Evolutionary conservation across 768 basidiomycete genomes (phyloP), one percentile per base, ranked within the genome.

Genomic region (Pleurotus giganteus): DNA sequence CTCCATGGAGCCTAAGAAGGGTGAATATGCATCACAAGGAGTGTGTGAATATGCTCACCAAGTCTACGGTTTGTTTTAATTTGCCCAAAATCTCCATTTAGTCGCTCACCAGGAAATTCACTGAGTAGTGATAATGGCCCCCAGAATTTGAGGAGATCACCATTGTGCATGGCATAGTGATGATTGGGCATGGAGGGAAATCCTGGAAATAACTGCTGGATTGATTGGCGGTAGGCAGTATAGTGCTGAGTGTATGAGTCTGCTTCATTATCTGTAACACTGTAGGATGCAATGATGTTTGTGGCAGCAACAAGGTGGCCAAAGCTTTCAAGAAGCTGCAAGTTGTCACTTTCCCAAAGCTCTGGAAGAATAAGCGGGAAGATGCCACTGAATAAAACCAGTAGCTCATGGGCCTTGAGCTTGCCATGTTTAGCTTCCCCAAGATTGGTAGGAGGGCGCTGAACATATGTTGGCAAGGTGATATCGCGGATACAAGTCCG

Each of bases 101-200:
- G 47, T 19, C 59, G 55, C 55, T 72, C 68, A 37, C 66, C 63
- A 36, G 63, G 56, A 57, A 70, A 69, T 41, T 72, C 67, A 63
- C 66, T 68, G 8, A 72, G 46, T 4, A 41, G 43, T 12, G 62
- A 17, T 3, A 70, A 47, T 26, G 69, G 66, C 1, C 68, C 69
- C 71, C 70, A 72, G 43, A 53, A 63, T 51, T 67, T 68, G 12
- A 72, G 42, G 1, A 63, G 44, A 6, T 56, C 50, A 11, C 53
- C 61, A 62, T 66, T 63, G 39, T 71, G 69, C 69, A 69, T 65
- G 19, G 68, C 69, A 60, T 61, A 72, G 44, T 72, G 69, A 44
- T 70, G 65, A 55, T 72, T 72, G 8, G 69, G 68, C n/a, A 57
- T 56, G 23, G 64, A 62, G 5, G 34, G 23, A 34, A 56, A 53